Percentiles rank a stretch among this genome's conserved stretches.
Evolutionary conservation across 768 basidiomycete species (phyloP).

Genomic region (Lactarius pseudohatsudake): DNA sequence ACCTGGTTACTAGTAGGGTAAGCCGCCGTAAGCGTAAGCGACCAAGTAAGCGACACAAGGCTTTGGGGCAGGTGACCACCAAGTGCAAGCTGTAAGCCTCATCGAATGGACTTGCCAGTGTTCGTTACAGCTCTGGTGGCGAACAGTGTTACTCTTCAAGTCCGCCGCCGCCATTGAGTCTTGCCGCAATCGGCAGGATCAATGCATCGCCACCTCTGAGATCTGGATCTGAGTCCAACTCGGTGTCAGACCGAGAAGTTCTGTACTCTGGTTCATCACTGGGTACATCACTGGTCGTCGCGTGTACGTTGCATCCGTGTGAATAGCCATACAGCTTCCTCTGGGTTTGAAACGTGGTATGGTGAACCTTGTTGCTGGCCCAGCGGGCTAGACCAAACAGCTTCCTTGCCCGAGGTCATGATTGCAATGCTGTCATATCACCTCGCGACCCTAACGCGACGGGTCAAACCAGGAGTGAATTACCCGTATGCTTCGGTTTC

Average conservation of each 20-base stretch:
- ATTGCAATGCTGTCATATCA: neutral
- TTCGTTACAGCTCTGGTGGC: neutral
- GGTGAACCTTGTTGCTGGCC: neutral
- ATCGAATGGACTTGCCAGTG: neutral
- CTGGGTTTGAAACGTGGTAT: neutral
- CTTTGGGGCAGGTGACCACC: slow-evolving; percentile 7
- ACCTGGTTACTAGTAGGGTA: neutral
- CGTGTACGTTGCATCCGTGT: neutral
- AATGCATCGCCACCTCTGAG: no score
- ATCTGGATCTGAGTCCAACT: no score
- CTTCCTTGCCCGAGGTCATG: neutral
- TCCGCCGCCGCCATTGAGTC: no score
- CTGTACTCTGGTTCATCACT: no score
- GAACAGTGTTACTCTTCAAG: no score
- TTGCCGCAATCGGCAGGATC: no score
- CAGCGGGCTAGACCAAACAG: neutral
- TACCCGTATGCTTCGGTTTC: slow-evolving; percentile 21
- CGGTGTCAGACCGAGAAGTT: no score
- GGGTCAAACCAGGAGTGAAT: neutral
- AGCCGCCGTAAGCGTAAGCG: no score
- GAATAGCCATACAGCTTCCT: neutral
- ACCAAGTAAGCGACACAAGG: neutral
- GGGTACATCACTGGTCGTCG: neutral
- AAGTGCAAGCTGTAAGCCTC: neutral
- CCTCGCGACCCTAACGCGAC: neutral